A percentile compares a stretch with the other conserved stretches of the same genome.
Conservation (phyloP, 805 yeast species). For the Trichomonascus vanleenenianus region DNA sequence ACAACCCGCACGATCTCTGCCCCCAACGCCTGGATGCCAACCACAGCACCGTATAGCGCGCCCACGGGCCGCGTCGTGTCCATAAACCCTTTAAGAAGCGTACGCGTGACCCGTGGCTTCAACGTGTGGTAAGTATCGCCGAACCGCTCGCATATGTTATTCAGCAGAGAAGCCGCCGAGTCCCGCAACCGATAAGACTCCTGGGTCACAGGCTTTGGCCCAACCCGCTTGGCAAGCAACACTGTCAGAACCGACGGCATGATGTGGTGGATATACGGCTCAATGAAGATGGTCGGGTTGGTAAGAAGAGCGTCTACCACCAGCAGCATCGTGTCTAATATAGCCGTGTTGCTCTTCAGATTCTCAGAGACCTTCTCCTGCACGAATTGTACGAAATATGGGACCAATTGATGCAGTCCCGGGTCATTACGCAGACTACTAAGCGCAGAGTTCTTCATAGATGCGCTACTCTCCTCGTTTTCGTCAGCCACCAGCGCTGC, state of each 20-base stretch:
- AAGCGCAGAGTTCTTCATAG: constrained; percentile 69
- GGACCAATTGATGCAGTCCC: constrained; percentile 93
- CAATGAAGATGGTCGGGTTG: constrained; percentile 79
- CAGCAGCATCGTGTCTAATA: constrained; percentile 78
- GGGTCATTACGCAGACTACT: constrained; percentile 84
- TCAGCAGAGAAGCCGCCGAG: constrained; percentile 76
- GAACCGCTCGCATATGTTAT: constrained; percentile 68
- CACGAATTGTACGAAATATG: constrained; percentile 91
- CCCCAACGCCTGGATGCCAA: constrained; percentile 79
- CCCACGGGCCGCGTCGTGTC: constrained; percentile 79
- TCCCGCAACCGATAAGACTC: constrained; percentile 64
- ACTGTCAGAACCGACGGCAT: constrained; percentile 95
- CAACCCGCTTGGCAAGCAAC: constrained; percentile 82
- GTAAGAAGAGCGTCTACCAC: constrained; percentile 77
- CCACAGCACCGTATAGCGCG: constrained; percentile 85
- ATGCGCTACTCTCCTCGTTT: constrained; percentile 35
- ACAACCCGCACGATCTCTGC: constrained; percentile 80
- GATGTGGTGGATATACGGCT: constrained; percentile 91
- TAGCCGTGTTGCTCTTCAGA: constrained; percentile 52
- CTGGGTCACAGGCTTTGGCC: constrained; percentile 34
- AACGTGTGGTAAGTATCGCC: constrained; percentile 83
- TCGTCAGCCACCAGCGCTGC: constrained; percentile 50
- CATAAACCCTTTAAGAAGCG: constrained; percentile 81
- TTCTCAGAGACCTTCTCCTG: constrained; percentile 93
- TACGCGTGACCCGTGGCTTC: constrained; percentile 89